These are phyloP conservation scores for Gillenia trifoliata DNA, from an alignment of 306 rosid species.

Conservation along the genomic window DNA sequence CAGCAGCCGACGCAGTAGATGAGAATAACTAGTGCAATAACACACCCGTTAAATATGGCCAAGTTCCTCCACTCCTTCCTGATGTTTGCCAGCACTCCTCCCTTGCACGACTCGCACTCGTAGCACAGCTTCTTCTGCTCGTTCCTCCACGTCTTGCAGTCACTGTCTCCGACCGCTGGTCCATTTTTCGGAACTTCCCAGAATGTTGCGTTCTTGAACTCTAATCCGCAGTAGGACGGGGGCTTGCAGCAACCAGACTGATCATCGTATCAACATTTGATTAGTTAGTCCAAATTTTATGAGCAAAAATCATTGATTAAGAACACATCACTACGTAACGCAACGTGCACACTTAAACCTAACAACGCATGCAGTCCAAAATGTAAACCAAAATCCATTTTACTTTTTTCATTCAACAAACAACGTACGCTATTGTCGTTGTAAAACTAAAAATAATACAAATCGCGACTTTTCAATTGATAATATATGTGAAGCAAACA, in stretches of 20 bases:
- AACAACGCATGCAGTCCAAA: too few relatives aligned
- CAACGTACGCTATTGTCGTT: too few relatives aligned
- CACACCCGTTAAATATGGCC: constrained; percentile 42
- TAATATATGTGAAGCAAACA: too few relatives aligned
- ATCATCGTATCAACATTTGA: neutral
- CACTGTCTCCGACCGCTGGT: constrained; percentile 30
- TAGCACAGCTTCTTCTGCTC: constrained; percentile 44
- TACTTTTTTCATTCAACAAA: too few relatives aligned
- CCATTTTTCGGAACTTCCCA: constrained; percentile 63
- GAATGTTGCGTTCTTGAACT: constrained; percentile 56
- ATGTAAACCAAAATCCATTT: too few relatives aligned
- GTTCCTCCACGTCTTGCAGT: constrained; percentile 70
- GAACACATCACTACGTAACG: too few relatives aligned
- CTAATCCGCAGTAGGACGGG: constrained; percentile 59
- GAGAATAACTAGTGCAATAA: constrained; percentile 30
- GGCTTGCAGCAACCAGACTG: constrained; percentile 94
- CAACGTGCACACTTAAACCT: too few relatives aligned
- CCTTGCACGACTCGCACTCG: constrained; percentile 83
- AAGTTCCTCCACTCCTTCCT: constrained; percentile 58
- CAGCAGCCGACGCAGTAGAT: constrained; percentile 72
- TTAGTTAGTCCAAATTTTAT: too few relatives aligned
- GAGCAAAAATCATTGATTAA: too few relatives aligned
- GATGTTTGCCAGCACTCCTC: constrained; percentile 65
- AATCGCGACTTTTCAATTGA: too few relatives aligned
- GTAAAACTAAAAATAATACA: too few relatives aligned